Base-by-base conservation (phyloP, 2,329 filamentous ascomycete species). In the Dissoconium aciculare region DNA sequence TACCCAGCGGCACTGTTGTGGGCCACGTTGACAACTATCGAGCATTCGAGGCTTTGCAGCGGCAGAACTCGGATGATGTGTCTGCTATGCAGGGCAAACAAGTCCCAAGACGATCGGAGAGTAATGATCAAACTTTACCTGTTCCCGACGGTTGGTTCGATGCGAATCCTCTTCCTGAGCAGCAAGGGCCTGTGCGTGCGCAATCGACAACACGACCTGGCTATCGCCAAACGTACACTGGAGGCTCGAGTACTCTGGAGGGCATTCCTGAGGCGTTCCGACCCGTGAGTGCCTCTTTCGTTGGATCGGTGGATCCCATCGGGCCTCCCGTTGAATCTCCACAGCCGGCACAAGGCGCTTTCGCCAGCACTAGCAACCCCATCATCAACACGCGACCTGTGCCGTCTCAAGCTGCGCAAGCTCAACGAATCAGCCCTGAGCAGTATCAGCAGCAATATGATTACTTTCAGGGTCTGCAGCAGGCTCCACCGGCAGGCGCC, bases 111-210 rank as follows among this genome's bases (percentile, higher is more conserved):
- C n/a, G n/a, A n/a, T n/a, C n/a, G n/a, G n/a, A n/a, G n/a, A n/a
- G n/a, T n/a, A n/a, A n/a, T n/a, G n/a, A n/a, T n/a, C n/a, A n/a
- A n/a, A n/a, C n/a, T n/a, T n/a, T n/a, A n/a, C 32, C 39, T 5
- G 42, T 42, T 17, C 37, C 39, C 5, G 37, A 42, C n/a, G 44
- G 41, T 3, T 47, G 41, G 42, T 44, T 45, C 31, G 43, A 35
- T 11, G 37, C 42, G 4, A 34, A 28, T 13, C 11, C 14, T 19
- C 14, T 26, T 10, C 29, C 30, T 9, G 11, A 26, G n/a, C 19
- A 23, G 19, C 19, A 8, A 23, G n/a, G n/a, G 8, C 19, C 19
- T 23, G 8, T 8, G n/a, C 8, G 11, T n/a, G 17, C 25, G 14
- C n/a, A n/a, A n/a, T n/a, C n/a, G n/a, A n/a, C n/a, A n/a, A n/a